Conservation (phyloP, 1,139 yeast species). For the Debaryomycetaceae sp. region DNA sequence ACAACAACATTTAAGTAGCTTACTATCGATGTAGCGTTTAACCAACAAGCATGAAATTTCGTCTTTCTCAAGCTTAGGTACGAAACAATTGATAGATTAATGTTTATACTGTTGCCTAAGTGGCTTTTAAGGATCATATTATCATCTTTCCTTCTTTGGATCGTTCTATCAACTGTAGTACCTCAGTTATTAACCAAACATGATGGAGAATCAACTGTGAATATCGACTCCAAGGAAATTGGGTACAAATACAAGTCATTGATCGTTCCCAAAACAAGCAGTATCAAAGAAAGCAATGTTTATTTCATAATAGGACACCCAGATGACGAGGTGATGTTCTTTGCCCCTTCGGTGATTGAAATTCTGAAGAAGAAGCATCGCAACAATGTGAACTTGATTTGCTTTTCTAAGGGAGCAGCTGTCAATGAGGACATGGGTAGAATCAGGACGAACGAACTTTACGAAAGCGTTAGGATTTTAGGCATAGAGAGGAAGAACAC, state of each 20-base stretch:
- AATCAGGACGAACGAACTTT: conserved; percentile 57
- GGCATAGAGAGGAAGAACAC: conserved; percentile 51
- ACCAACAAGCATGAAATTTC: too few relatives aligned
- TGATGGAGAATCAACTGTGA: conserved; percentile 24
- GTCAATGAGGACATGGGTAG: conserved; percentile 66
- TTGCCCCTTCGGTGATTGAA: conserved; percentile 72
- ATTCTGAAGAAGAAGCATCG: conserved; percentile 44
- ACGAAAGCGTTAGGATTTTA: conserved; percentile 52
- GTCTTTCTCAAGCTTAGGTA: too few relatives aligned
- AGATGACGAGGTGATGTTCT: conserved; percentile 98
- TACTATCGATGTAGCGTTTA: too few relatives aligned
- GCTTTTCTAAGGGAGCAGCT: conserved; percentile 74
- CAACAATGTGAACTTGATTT: conserved; percentile 57
- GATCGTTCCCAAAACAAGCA: conserved; percentile 33
- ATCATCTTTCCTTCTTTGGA: conserved; percentile 34
- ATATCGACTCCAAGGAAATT: conserved; percentile 19
- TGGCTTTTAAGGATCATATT: conserved; percentile 10
- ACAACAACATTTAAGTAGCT: too few relatives aligned
- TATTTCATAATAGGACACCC: conserved; percentile 87
- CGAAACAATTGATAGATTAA: too few relatives aligned
- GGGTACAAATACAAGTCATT: conserved; percentile 38
- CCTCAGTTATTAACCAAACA: conserved; percentile 37
- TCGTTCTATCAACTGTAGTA: conserved; percentile 35
- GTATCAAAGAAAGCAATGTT: conserved; percentile 34
- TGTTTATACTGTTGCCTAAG: background rate